Evolutionary conservation across 345 rosid genomes (phyloP), one percentile per base, ranked within the genome.

Genomic region (Mercurialis annua): DNA sequence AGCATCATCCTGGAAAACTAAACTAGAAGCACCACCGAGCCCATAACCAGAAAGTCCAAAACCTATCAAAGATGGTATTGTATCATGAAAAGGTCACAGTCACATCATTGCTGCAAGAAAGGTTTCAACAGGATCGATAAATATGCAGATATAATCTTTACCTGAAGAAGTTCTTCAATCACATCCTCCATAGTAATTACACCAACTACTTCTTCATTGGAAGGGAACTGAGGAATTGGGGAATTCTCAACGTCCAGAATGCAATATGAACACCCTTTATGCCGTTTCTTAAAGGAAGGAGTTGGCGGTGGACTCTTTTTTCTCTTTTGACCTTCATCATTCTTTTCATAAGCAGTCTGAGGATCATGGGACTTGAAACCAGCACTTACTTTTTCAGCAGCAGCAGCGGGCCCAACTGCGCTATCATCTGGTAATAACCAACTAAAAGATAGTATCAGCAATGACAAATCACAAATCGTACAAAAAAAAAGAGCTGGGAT

Each of bases 141-240:
- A 48, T 26, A 58, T 34, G 21, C 9, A 38, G 49, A 16, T 56
- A 49, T 63, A 17, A 24, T 54, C 8, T 68, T 72, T 82, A 90
- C 97, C 96, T 88, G 92, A 76, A 93, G 96, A 82, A 93, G 97
- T 80, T 93, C 98, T 84, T 93, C 94, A 42, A 93, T 93, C 62
- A 93, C 97, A 63, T 93, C 98, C 71, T 93, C 98, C 98, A 90
- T 86, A 59, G 90, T 79, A 69, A 93, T 93, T 52, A 90, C 96
- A 72, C 97, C 97, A 65, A 90, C 95, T 18, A 86, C 97, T 71
- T 83, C 83, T 76, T 90, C 94, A 81, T 78, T 78, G 47, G 77
- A 62, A 24, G 89, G 84, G 73, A 85, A 89, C 67, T 85, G 84
- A 18, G 90, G 94, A 62, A 89, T 68, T 6, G 92, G 83, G 64